Evolutionary conservation across 176 grass and related monocot genomes (phyloP), one percentile per base, ranked within the genome.

Genomic region (Alloteropsis semialata): DNA sequence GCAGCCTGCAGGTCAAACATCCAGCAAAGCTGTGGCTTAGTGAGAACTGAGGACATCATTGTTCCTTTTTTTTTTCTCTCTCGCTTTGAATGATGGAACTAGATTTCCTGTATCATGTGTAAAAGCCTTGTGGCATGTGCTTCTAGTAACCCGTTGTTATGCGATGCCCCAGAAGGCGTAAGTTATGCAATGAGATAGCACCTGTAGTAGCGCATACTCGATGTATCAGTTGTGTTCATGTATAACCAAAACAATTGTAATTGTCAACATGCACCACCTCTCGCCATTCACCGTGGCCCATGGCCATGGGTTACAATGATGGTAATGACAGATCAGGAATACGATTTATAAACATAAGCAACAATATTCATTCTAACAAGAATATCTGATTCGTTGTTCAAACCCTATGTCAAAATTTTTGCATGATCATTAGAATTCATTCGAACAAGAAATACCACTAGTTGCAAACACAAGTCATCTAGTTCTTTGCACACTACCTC

Each of bases 21-120:
- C 27, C 46, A 79, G 59, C 27, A 50, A 49, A 72, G 66, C 9
- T 0, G 33, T 12, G 24, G 65, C 64, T 51, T 82, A 69, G 84
- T 22, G 78, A 90, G 74, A 74, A 67, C 33, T 36, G 58, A 74
- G 74, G 36, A 78, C 49, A 68, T 59, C 79, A 87, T 90, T 90
- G 80, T 83, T 80, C 69, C 50, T 74, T 86, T 82, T 81, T 54
- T 77, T 33, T 38, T 14, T 0, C 33, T 17, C 8, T 12, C 22
- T 8, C 22, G 43, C 27, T 50, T 71, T 48, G 79, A 86, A 74
- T 83, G 84, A 61, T 90, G 84, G 50, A 68, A 74, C 61, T 76
- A 42, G 41, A 79, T 79, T 90, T 86, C 65, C 57, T 83, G 84
- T 90, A 87, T 68, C 45, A 74, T 79, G 74, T 87, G 84, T 90